Conservation (phyloP, 1,139 yeast genomes). For the Kurtzmaniella quercitrusa region DNA sequence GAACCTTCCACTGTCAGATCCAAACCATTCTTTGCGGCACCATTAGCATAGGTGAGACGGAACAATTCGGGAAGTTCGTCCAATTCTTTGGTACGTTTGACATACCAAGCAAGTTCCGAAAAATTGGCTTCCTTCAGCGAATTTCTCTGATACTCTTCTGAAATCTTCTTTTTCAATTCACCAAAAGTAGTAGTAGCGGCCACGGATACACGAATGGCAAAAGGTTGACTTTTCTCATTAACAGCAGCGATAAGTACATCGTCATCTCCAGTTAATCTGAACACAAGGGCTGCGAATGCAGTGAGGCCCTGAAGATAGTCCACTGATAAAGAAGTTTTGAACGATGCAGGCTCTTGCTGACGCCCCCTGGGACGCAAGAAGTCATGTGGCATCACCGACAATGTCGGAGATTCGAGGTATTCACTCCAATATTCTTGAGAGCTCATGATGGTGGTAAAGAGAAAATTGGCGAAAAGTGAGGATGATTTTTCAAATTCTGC, state of each 20-base stretch:
- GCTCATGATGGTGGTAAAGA: slow-evolving; percentile 7
- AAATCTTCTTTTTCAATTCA: slow-evolving; percentile 47
- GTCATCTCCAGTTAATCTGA: slow-evolving; percentile 88
- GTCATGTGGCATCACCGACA: slow-evolving; percentile 86
- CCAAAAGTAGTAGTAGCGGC: slow-evolving; percentile 47
- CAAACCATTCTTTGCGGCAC: slow-evolving; percentile 40
- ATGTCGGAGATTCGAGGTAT: slow-evolving; percentile 73
- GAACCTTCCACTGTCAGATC: slow-evolving; percentile 46
- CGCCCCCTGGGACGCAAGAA: slow-evolving; percentile 76
- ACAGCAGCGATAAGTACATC: slow-evolving; percentile 63
- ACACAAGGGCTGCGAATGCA: slow-evolving; percentile 67
- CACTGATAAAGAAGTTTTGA: slow-evolving; percentile 9
- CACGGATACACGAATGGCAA: slow-evolving; percentile 60
- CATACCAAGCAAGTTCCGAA: slow-evolving; percentile 50
- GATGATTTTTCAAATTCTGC: background rate
- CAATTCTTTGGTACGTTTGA: slow-evolving; percentile 46
- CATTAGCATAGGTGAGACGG: slow-evolving; percentile 54
- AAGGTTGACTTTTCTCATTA: slow-evolving; percentile 27
- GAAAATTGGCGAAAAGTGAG: background rate
- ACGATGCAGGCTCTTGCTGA: slow-evolving; percentile 28
- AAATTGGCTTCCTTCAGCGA: slow-evolving; percentile 44
- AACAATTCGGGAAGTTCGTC: slow-evolving; percentile 63
- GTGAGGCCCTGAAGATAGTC: slow-evolving; percentile 57
- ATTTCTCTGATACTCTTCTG: slow-evolving; percentile 38
- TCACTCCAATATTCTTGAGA: slow-evolving; percentile 55